Conservation (phyloP, 768 basidiomycete genomes). For the Baorangia bicolor region DNA sequence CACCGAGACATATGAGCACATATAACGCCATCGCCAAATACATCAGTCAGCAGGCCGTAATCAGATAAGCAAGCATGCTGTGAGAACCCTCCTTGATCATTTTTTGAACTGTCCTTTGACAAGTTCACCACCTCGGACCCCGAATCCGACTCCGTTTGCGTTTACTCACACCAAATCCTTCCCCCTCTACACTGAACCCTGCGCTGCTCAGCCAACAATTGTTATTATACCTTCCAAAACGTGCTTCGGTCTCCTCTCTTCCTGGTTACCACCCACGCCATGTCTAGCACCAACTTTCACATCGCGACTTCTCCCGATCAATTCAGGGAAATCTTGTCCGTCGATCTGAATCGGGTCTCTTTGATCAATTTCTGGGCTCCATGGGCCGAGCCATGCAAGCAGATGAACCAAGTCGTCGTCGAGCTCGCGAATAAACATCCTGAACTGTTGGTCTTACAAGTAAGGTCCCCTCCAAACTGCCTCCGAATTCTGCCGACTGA, state of each 20-base stretch:
- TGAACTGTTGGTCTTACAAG: constrained; percentile 70
- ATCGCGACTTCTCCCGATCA: constrained; percentile 61
- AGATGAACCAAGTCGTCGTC: constrained; percentile 78
- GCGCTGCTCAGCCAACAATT: neutral
- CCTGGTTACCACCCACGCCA: constrained; percentile 6
- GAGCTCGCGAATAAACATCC: constrained; percentile 76
- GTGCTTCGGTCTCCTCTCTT: neutral
- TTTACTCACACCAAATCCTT: neutral
- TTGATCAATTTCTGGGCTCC: constrained; percentile 93
- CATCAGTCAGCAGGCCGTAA: neutral
- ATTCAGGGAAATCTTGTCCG: constrained; percentile 71
- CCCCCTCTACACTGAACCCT: neutral
- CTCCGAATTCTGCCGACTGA: neutral
- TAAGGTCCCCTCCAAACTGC: constrained; percentile 32
- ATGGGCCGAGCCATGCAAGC: constrained; percentile 88
- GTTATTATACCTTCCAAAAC: neutral
- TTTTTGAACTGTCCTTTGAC: neutral
- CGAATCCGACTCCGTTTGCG: neutral
- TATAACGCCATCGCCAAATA: neutral
- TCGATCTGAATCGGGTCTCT: constrained; percentile 78
- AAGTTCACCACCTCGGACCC: neutral
- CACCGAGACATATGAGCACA: neutral
- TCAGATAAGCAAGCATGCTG: neutral
- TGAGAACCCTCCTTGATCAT: neutral
- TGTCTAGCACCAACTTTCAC: constrained; percentile 40